Evolutionary conservation across 768 basidiomycete species (phyloP), one percentile per base, ranked within the genome.

Genomic region (Tylopilus rubrobrunneus): DNA sequence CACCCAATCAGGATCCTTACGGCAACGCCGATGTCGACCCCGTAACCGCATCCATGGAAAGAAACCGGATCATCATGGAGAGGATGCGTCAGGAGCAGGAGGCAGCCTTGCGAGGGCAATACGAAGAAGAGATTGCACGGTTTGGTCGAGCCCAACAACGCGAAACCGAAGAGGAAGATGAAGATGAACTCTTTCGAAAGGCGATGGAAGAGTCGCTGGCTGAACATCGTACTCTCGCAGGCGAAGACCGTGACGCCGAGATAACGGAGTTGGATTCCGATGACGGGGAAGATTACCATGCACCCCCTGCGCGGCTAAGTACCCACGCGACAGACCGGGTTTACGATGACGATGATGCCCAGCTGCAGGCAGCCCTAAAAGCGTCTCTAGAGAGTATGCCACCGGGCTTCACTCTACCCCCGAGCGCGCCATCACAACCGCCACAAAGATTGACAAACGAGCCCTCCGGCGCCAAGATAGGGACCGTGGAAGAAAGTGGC

Each of bases 331-430:
- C 55, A 45, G 55, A 77, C 48, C 72, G 83, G 44, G 80, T 85
- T 37, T 85, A 89, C 59, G 92, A 94, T 57, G 92, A 95, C 58
- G 92, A 94, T 48, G 92, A 96, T 61, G 83, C 81, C 23, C 86
- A 89, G 61, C 72, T 96, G 44, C 93, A 95, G 70, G 92, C 92
- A 11, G 93, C 93, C 5, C 74, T 96, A 45, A 84, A 76, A 64
- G 93, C 91, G 3, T 93, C 92, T 36, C 73, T 95, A 56, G 86
- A 87, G 64, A 73, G 74, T 40, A 67, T 83, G 21, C 84, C 87
- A 1, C 69, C 71, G 39, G 85, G 76, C 29, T 85, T 76, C 70
- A 59, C 68, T 27, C 61, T 75, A 5, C 75, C 76, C 33, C 50
- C 56, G n/a, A 51, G 40, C 11, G 31, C 57, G 15, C 43, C 54